phyloP scores from a whole-genome alignment of 2,329 filamentous ascomycete species.

The Colletotrichum paranaense region DNA sequence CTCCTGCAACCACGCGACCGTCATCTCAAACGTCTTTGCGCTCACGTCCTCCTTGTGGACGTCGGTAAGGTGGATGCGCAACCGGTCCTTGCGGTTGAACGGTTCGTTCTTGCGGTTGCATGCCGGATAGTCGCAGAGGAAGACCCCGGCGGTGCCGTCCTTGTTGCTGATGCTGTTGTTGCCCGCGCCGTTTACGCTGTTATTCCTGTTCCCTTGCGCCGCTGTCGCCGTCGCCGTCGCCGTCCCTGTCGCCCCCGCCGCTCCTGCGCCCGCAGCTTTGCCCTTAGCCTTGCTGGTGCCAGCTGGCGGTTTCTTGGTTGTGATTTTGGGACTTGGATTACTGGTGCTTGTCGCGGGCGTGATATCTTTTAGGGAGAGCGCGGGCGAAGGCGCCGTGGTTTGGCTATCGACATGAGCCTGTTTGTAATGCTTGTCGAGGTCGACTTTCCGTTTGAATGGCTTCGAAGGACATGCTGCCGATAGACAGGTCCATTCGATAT shows the following conservation, averaged over 20 bases:
- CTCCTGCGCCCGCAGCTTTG: background rate
- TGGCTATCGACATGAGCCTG: conserved; percentile 55
- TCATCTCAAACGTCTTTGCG: conserved; percentile 52
- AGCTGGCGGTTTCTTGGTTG: conserved; percentile 15
- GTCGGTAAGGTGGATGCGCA: conserved; percentile 65
- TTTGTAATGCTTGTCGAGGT: conserved; percentile 64
- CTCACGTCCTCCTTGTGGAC: conserved; percentile 66
- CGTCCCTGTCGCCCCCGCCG: background rate
- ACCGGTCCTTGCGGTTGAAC: conserved; percentile 67
- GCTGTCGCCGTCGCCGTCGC: too few species aligned
- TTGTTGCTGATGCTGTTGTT: conserved; percentile 43
- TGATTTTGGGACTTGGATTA: conserved; percentile 32
- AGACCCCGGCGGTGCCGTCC: conserved; percentile 48
- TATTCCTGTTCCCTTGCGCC: conserved; percentile 20
- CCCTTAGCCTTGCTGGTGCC: conserved; percentile 10
- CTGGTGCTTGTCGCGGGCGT: conserved; percentile 27
- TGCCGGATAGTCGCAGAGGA: conserved; percentile 61
- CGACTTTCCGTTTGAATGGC: conserved; percentile 63
- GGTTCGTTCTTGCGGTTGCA: conserved; percentile 58
- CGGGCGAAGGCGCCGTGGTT: conserved; percentile 23
- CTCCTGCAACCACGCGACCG: conserved; percentile 51
- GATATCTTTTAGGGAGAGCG: conserved; percentile 31
- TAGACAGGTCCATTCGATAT: conserved; percentile 46
- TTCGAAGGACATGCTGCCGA: conserved; percentile 54
- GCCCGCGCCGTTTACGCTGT: conserved; percentile 14